Conservation (phyloP, 306 rosid species). For the Canavalia ensiformis region DNA sequence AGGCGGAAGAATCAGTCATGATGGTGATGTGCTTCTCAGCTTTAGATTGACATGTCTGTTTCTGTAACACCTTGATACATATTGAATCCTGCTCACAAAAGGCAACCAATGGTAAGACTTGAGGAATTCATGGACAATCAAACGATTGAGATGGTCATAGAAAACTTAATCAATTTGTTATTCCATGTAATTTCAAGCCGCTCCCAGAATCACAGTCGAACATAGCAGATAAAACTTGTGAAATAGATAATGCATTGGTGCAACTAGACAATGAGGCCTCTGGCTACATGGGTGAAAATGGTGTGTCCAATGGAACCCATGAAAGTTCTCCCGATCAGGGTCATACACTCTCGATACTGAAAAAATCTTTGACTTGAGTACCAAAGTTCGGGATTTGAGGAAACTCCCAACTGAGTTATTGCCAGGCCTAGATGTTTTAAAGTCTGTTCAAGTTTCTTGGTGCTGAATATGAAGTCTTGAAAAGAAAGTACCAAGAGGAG, state of each 20-base stretch:
- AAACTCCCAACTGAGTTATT: slow-evolving; percentile 58
- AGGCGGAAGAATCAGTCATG: no score
- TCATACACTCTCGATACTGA: slow-evolving; percentile 80
- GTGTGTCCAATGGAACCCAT: slow-evolving; percentile 56
- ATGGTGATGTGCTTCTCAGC: no score
- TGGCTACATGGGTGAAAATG: slow-evolving; percentile 54
- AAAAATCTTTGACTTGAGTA: slow-evolving; percentile 72
- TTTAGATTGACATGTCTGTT: no score
- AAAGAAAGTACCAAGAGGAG: slow-evolving; percentile 73
- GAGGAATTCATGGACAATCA: slow-evolving; percentile 36
- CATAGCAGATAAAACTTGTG: neutral
- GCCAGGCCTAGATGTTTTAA: slow-evolving; percentile 64
- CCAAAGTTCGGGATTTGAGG: slow-evolving; percentile 80
- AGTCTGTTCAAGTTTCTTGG: slow-evolving; percentile 72
- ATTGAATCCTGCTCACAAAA: no score
- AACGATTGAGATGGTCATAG: slow-evolving; percentile 49
- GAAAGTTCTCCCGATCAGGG: slow-evolving; percentile 63
- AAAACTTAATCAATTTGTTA: slow-evolving; percentile 41
- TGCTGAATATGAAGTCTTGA: slow-evolving; percentile 73
- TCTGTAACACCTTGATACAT: no score
- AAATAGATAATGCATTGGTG: slow-evolving; percentile 43
- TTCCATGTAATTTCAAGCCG: slow-evolving; percentile 47
- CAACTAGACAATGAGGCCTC: slow-evolving; percentile 45
- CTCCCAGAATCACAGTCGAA: slow-evolving; percentile 19
- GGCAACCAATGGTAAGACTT: no score